Evolutionary conservation across 345 rosid genomes (phyloP).

Genomic region (Erodium maritimum): DNA sequence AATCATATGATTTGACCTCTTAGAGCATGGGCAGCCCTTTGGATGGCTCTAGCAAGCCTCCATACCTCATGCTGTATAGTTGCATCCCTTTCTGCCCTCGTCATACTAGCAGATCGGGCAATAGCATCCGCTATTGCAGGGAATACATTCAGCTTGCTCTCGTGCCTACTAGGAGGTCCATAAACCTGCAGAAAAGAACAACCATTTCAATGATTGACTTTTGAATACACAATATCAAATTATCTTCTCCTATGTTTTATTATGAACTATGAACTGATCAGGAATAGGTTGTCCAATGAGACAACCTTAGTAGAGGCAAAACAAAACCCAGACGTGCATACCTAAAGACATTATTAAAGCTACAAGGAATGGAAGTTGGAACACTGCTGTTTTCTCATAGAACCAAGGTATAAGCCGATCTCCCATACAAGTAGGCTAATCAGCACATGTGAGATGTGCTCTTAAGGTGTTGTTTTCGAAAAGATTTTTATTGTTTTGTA

Average conservation of each 20-base stretch:
- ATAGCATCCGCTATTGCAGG: constrained; percentile 79
- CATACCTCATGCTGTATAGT: constrained; percentile 66
- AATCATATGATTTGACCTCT: constrained; percentile 25
- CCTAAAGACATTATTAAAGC: too few species aligned
- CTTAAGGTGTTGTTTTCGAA: too few species aligned
- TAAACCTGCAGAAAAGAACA: constrained; percentile 39
- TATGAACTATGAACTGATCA: background rate
- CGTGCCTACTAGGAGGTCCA: constrained; percentile 45
- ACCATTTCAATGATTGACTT: background rate
- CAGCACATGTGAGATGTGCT: too few species aligned
- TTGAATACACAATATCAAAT: background rate
- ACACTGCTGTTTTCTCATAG: too few species aligned
- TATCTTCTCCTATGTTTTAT: background rate
- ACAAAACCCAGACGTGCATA: too few species aligned
- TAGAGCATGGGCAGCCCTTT: constrained; percentile 67
- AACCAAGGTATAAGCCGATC: too few species aligned
- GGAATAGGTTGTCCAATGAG: too few species aligned
- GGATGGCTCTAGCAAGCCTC: constrained; percentile 84
- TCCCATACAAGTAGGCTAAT: too few species aligned
- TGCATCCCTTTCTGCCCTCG: constrained; percentile 11
- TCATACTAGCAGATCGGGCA: constrained; percentile 11
- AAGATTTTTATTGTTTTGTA: background rate
- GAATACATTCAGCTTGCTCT: constrained; percentile 55
- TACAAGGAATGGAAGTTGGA: too few species aligned
- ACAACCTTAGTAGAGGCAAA: too few species aligned